Percentiles rank a stretch among this genome's conserved stretches.
Conservation (phyloP, 331 rosid species). For the Pyrus hybrid region DNA sequence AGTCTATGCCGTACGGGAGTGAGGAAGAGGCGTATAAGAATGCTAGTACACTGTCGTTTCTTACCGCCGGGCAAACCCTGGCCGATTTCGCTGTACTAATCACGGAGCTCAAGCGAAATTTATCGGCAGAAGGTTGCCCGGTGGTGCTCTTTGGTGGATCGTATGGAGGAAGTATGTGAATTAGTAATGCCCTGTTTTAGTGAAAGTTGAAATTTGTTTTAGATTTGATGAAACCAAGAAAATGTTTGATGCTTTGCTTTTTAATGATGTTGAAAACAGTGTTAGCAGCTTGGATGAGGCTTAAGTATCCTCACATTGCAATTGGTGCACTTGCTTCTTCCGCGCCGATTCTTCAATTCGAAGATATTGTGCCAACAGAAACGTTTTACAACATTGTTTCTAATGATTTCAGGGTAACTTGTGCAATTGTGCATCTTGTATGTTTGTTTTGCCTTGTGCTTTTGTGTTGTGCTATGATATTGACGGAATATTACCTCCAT, state of each 20-base stretch:
- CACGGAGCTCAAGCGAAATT: conserved; percentile 48
- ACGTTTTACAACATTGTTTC: conserved; percentile 77
- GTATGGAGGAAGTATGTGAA: conserved; percentile 70
- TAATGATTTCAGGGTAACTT: conserved; percentile 52
- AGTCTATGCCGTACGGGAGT: conserved; percentile 65
- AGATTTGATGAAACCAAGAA: not conserved
- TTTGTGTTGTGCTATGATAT: not conserved
- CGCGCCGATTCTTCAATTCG: conserved; percentile 90
- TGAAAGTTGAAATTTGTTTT: not conserved
- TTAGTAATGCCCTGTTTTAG: not conserved
- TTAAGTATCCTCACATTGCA: conserved; percentile 82
- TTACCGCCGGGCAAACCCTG: conserved; percentile 68
- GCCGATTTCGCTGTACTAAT: conserved; percentile 67
- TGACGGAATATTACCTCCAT: not conserved
- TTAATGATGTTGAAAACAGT: conserved; percentile 28
- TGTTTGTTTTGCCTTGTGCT: not conserved
- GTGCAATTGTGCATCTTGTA: conserved; percentile 21
- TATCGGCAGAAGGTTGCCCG: conserved; percentile 51
- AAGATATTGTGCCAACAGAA: conserved; percentile 61
- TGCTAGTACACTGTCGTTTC: conserved; percentile 50
- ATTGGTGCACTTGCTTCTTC: conserved; percentile 87
- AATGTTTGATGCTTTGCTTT: not conserved
- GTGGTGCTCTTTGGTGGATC: conserved; percentile 90
- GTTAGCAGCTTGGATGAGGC: conserved; percentile 97
- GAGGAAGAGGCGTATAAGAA: conserved; percentile 60